phyloP scores from a whole-genome alignment of 2,329 filamentous ascomycete species.

The Alternaria infectoria region DNA sequence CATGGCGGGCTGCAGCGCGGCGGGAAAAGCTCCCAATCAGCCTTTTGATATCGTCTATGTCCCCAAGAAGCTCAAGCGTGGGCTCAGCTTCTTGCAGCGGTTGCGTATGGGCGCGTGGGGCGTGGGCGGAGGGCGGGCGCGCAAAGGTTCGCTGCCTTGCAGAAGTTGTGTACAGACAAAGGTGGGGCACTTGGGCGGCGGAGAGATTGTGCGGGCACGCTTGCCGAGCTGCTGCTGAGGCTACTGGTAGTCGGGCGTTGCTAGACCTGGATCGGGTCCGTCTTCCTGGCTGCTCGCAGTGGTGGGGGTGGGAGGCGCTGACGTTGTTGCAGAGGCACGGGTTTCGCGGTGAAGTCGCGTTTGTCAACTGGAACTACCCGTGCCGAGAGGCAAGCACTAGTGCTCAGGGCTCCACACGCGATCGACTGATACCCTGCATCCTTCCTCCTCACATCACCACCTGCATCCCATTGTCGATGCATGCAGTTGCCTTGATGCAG shows the following conservation, averaged over 20 bases:
- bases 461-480: not conserved
- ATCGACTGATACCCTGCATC: conserved; percentile 8
- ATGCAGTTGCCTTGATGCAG: not conserved
- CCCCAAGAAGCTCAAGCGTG: conserved; percentile 25
- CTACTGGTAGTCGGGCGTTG: conserved; percentile 10
- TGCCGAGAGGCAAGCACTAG: conserved; percentile 25
- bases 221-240: conserved; percentile 3
- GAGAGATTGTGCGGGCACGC: conserved; percentile 33
- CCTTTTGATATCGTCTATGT: conserved; percentile 24
- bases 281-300: conserved; percentile 27
- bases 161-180: conserved; percentile 37
- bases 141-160: conserved; percentile 37
- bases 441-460: not conserved
- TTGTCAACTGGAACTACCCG: conserved; percentile 17
- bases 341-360: conserved; percentile 30
- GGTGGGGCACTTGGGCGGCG: conserved; percentile 40
- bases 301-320: conserved; percentile 24
- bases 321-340: conserved; percentile 28
- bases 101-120: conserved; percentile 16
- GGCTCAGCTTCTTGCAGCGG: conserved; percentile 10
- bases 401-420: conserved; percentile 11
- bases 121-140: conserved; percentile 21
- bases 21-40: conserved; percentile 45
- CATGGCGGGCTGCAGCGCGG: conserved; percentile 55
- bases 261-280: conserved; percentile 19